phyloP scores from a whole-genome alignment of 2,329 filamentous ascomycete genomes.

The Kalaharituber pfeilii region DNA sequence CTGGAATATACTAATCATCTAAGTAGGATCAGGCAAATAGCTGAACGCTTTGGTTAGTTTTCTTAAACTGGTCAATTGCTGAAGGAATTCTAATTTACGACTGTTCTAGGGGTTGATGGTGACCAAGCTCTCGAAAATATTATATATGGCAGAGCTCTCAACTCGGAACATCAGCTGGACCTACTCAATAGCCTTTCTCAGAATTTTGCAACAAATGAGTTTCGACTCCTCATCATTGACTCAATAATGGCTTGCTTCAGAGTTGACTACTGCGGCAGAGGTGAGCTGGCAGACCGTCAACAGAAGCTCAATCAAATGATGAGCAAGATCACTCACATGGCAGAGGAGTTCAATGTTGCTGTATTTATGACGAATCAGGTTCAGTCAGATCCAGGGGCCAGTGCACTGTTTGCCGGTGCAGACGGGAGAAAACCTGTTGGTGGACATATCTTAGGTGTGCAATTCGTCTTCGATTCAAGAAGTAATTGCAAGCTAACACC shows the following conservation, averaged over 20 bases:
- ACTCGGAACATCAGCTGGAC: conserved; percentile 50
- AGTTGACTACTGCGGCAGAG: conserved; percentile 48
- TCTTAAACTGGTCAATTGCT: conserved; percentile 12
- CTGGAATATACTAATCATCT: neutral
- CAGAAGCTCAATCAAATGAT: conserved; percentile 50
- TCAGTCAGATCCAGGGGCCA: conserved; percentile 52
- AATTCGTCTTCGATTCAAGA: neutral
- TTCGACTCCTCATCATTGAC: conserved; percentile 49
- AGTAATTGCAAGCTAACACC: neutral
- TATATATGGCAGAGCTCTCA: conserved; percentile 44
- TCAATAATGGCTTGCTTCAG: conserved; percentile 54
- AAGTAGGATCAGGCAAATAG: conserved; percentile 43
- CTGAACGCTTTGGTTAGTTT: conserved; percentile 39
- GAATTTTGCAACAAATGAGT: conserved; percentile 45
- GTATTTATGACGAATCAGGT: conserved; percentile 55
- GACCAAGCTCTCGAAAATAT: conserved; percentile 48
- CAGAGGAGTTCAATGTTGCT: conserved; percentile 52
- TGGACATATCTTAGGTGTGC: neutral
- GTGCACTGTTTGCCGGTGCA: conserved; percentile 47
- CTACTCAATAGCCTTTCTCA: conserved; percentile 43
- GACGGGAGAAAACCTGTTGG: conserved; percentile 32
- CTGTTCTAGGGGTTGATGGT: conserved; percentile 37
- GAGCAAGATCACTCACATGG: conserved; percentile 45
- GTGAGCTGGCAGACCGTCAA: conserved; percentile 50
- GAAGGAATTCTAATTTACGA: conserved; percentile 1